These are phyloP conservation scores for Elongisporangium undulatum DNA, from an alignment of 352 stramenopile genomes.

Conservation along the genomic window DNA sequence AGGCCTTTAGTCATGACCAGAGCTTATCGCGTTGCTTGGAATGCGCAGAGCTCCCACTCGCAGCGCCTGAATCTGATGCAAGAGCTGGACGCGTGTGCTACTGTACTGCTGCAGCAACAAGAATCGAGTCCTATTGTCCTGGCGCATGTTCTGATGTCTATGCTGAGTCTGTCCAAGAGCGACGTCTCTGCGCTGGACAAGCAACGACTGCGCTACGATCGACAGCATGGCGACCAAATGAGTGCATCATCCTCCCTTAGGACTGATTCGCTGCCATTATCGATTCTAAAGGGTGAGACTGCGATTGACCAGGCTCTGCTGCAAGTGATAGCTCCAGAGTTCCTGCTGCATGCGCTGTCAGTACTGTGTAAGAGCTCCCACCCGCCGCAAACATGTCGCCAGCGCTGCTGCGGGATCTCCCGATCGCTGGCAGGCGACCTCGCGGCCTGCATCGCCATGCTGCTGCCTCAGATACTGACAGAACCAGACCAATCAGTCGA, in stretches of 20 bases:
- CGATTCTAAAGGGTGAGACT: constrained; percentile 25
- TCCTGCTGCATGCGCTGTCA: constrained; percentile 29
- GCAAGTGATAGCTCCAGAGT: constrained; percentile 16
- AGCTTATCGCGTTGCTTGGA: no score
- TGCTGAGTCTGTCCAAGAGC: constrained; percentile 27
- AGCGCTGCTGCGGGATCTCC: constrained; percentile 27
- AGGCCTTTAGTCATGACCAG: not conserved
- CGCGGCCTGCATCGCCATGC: constrained; percentile 18
- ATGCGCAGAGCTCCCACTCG: not conserved
- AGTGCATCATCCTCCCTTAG: not conserved
- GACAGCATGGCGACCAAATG: constrained; percentile 12
- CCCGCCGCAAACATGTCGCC: constrained; percentile 13
- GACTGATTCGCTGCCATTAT: constrained; percentile 22
- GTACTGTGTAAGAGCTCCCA: constrained; percentile 18
- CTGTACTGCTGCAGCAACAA: constrained; percentile 19
- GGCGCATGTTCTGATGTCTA: constrained; percentile 19
- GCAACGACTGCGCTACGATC: constrained; percentile 16
- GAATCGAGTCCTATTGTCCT: constrained; percentile 27
- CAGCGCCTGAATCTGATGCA: constrained; percentile 5
- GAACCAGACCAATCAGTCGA: constrained; percentile 8
- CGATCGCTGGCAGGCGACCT: constrained; percentile 24
- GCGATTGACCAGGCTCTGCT: constrained; percentile 24
- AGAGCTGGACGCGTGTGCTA: constrained; percentile 36
- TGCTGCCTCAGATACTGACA: constrained; percentile 16
- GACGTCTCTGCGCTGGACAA: constrained; percentile 32